Evolutionary conservation across 306 rosid genomes (phyloP).

Genomic region (Adenanthera pavonina): DNA sequence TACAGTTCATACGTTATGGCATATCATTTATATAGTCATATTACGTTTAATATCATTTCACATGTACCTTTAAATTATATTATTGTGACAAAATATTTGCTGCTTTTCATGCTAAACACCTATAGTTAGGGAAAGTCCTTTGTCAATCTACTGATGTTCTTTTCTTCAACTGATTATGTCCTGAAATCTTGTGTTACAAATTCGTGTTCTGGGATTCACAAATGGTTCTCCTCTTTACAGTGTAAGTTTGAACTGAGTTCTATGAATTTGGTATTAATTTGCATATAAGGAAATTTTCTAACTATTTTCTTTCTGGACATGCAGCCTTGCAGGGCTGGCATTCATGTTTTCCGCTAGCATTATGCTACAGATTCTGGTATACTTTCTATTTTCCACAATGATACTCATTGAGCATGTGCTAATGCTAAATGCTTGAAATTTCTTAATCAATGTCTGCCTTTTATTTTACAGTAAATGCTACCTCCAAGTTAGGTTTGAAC

Average conservation of each 20-base stretch:
- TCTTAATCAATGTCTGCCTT: slow-evolving; percentile 27
- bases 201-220: slow-evolving; percentile 31
- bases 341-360: slow-evolving; percentile 99
- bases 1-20: slow-evolving; percentile 20
- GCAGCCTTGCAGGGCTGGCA: slow-evolving; percentile 98
- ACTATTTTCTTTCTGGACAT: slow-evolving; percentile 31
- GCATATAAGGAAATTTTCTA: slow-evolving; percentile 33
- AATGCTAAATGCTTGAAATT: slow-evolving; percentile 28
- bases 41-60: slow-evolving; percentile 6
- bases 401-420: slow-evolving; percentile 31
- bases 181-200: slow-evolving; percentile 43
- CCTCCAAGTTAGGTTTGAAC: slow-evolving; percentile 29
- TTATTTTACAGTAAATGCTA: background rate
- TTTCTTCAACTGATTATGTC: slow-evolving; percentile 42
- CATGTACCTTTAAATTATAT: slow-evolving; percentile 10
- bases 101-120: background rate
- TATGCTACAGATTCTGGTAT: slow-evolving; percentile 94
- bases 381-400: slow-evolving; percentile 35
- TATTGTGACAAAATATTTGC: slow-evolving; percentile 18
- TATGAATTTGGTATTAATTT: slow-evolving; percentile 34
- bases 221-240: slow-evolving; percentile 58
- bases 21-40: background rate
- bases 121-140: slow-evolving; percentile 5
- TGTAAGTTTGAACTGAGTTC: slow-evolving; percentile 64
- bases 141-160: background rate